Base-by-base conservation (phyloP, 2,329 filamentous ascomycete species). In the Orbilia javanica region DNA sequence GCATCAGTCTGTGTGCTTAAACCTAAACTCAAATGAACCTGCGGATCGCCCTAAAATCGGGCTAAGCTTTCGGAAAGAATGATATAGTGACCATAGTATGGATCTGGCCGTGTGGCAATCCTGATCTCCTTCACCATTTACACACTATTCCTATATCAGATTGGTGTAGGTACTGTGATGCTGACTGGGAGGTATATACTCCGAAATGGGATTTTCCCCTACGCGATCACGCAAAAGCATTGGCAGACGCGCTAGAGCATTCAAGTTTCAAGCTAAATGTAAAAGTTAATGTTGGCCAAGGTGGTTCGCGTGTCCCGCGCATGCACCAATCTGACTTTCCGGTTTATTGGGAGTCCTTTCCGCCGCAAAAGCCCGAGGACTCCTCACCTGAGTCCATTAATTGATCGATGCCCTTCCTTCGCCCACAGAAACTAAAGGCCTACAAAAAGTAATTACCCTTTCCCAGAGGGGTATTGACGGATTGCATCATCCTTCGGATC, bases 401-500 rank as follows among this genome's bases (percentile, higher is more conserved):
- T 27, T 13, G n/a, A n/a, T n/a, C n/a, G n/a, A n/a, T n/a, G 10
- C 36, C n/a, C 29, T 13, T 2, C 5, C 2, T 11, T 57, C 39
- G n/a, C 7, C 52, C n/a, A 2, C 10, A 22, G 11, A 7, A 36
- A 29, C 4, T 15, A 6, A 5, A 27, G 0, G 5, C 7, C 8
- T 3, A n/a, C 15, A 60, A 60, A 60, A 60, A 60, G 55, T 25
- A 60, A 60, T 25, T 27, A 42, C 34, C 3, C 20, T 20, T 34
- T 36, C 8, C n/a, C 2, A 60, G 27, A 42, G 6, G 29, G 8
- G 22, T 11, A 68, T 18, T 27, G 8, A 36, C 8, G n/a, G 3
- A 75, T 75, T 63, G 71, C 71, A 55, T 64, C 71, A 75, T 75
- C 8, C 25, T 34, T 25, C n/a, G 15, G 34, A 11, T 42, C 31